Evolutionary conservation across 1,139 yeast species (phyloP).

Genomic region (Saccharomyces hybrid): DNA sequence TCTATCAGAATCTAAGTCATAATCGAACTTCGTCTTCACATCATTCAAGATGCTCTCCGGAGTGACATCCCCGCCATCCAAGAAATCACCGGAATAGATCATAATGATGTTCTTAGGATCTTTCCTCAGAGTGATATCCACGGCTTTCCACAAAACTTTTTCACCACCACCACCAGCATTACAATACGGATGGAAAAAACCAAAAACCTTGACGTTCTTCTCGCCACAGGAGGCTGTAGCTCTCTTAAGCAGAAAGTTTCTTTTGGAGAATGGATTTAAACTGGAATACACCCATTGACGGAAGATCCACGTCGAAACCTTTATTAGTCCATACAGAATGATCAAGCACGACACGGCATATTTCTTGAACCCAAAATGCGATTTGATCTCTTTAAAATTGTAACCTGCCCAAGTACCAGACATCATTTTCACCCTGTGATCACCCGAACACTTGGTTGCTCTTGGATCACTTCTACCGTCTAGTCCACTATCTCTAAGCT

Average conservation of each 20-base stretch:
- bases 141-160: conserved; percentile 92
- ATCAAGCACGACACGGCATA: not conserved
- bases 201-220: conserved; percentile 46
- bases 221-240: conserved; percentile 2
- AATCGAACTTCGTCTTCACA: conserved; percentile 59
- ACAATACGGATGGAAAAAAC: conserved; percentile 93
- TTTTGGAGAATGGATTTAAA: conserved; percentile 11
- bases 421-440: not conserved
- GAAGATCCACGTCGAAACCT: not conserved
- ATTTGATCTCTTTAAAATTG: not conserved
- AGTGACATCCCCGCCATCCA: conserved; percentile 34
- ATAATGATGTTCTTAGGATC: conserved; percentile 52
- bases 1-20: conserved; percentile 46
- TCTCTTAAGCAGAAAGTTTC: conserved; percentile 29
- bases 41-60: conserved; percentile 47
- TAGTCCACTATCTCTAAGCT: not conserved
- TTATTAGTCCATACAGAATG: not conserved
- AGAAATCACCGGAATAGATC: conserved; percentile 64
- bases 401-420: not conserved
- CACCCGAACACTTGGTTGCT: not conserved
- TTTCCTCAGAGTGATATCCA: conserved; percentile 55
- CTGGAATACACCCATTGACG: conserved; percentile 5
- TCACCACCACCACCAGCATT: conserved; percentile 99
- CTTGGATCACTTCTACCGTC: not conserved
- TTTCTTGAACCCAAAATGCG: not conserved